Evolutionary conservation across 495 filamentous ascomycete species (phyloP).

Genomic region (Pyronema domesticum): DNA sequence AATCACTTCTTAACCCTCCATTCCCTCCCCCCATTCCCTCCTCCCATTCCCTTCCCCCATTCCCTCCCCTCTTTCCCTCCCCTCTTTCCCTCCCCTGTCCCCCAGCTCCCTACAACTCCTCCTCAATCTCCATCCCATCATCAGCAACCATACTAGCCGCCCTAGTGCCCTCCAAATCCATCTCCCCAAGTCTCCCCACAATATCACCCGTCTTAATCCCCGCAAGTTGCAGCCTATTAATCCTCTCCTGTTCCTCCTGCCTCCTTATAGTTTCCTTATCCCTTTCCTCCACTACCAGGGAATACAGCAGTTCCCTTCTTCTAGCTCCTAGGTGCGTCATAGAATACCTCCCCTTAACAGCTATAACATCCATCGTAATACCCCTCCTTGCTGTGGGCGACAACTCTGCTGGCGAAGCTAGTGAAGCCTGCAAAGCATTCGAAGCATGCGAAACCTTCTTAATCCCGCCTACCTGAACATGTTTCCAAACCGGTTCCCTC

Average conservation of each 20-base stretch:
- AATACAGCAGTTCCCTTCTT: slow-evolving; percentile 2
- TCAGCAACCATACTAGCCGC: slow-evolving; percentile 5
- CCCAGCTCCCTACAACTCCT: no score
- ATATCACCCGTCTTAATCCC: neutral
- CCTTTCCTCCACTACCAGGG: neutral
- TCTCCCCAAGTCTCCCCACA: neutral
- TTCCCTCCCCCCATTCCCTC: no score
- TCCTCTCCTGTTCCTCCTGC: neutral
- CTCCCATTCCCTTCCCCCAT: no score
- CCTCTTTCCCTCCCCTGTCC: no score
- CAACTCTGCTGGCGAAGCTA: no score
- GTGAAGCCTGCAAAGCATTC: no score
- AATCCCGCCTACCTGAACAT: no score
- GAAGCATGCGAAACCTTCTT: no score
- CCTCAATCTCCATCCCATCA: slow-evolving; percentile 5
- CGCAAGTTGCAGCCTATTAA: slow-evolving; percentile 1
- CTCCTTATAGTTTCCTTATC: neutral
- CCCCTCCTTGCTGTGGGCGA: neutral
- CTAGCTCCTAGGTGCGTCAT: slow-evolving; percentile 1
- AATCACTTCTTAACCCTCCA: no score
- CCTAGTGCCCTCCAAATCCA: neutral
- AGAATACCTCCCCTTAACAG: neutral
- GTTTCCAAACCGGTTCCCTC: no score
- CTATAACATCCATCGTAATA: neutral
- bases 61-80: no score